Conservation (phyloP, 1,284 basidiomycete genomes). For the Sanghuangporus weigelae region DNA sequence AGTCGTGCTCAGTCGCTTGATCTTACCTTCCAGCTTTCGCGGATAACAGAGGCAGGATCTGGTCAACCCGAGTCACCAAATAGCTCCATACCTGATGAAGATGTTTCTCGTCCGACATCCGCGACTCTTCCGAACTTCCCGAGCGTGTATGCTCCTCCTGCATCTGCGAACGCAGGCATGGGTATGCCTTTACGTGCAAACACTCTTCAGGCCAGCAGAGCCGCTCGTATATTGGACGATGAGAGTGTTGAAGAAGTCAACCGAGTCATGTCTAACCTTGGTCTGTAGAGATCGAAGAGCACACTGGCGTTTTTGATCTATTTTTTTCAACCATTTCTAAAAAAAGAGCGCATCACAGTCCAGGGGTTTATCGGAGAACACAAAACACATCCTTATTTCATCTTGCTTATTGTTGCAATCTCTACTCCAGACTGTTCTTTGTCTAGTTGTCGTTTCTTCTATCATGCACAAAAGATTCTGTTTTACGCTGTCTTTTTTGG, state of each 20-base stretch:
- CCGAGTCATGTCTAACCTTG: conserved; percentile 72
- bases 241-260: conserved; percentile 67
- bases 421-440: background rate
- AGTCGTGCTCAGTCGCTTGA: conserved; percentile 81
- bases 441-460: background rate
- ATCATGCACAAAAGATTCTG: background rate
- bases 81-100: conserved; percentile 63
- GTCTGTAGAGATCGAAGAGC: conserved; percentile 41
- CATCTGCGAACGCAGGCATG: conserved; percentile 34
- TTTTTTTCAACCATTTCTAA: background rate
- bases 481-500: background rate
- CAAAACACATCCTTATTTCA: background rate
- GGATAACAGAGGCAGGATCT: conserved; percentile 64
- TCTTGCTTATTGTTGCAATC: background rate
- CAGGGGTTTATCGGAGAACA: conserved; percentile 9
- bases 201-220: conserved; percentile 39
- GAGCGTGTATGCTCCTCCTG: conserved; percentile 66
- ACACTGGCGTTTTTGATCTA: background rate
- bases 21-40: conserved; percentile 69
- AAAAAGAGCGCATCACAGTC: conserved; percentile 6
- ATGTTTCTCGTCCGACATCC: conserved; percentile 67
- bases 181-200: conserved; percentile 30
- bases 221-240: conserved; percentile 49
- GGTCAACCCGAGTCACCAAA: conserved; percentile 71
- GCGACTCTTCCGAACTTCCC: conserved; percentile 75